phyloP scores from a whole-genome alignment of 2,329 filamentous ascomycete genomes.

The Aureobasidium namibiae region DNA sequence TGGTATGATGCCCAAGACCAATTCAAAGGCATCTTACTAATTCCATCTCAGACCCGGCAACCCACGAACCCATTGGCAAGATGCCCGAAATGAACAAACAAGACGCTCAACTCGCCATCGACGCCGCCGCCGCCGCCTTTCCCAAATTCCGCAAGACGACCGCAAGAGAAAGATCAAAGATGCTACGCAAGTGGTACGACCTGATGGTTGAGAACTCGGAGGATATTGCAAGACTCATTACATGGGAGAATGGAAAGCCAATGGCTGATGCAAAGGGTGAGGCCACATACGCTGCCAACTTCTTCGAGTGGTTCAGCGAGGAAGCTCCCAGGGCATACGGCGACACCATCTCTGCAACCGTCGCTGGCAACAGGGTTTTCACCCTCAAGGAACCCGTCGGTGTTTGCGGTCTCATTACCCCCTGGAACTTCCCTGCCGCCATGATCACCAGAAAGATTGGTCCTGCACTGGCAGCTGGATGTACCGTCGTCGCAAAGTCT shows the following conservation, averaged over 20 bases:
- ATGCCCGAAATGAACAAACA: slow-evolving; percentile 73
- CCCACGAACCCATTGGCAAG: slow-evolving; percentile 70
- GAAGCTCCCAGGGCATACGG: slow-evolving; percentile 69
- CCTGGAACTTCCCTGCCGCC: slow-evolving; percentile 33
- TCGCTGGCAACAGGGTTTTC: slow-evolving; percentile 64
- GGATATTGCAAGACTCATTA: slow-evolving; percentile 74
- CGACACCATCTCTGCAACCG: slow-evolving; percentile 62
- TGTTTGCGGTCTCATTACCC: slow-evolving; percentile 74
- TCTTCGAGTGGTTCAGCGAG: slow-evolving; percentile 75
- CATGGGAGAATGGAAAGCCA: slow-evolving; percentile 86
- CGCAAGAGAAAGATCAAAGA: slow-evolving; percentile 63
- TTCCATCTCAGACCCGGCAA: slow-evolving; percentile 62
- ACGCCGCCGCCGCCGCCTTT: slow-evolving; percentile 71
- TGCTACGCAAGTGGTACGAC: slow-evolving; percentile 75
- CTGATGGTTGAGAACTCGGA: slow-evolving; percentile 70
- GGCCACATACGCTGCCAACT: slow-evolving; percentile 63
- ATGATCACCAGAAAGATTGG: slow-evolving; percentile 42
- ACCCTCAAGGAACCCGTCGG: slow-evolving; percentile 79
- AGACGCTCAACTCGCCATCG: slow-evolving; percentile 75
- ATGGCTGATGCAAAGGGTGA: slow-evolving; percentile 66
- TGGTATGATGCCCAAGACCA: neutral
- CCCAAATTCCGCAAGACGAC: slow-evolving; percentile 62
- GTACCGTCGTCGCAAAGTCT: slow-evolving; percentile 86
- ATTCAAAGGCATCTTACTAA: neutral
- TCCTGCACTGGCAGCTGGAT: slow-evolving; percentile 80